Conservation (phyloP, 352 stramenopile genomes). For the Globisporangium ultimum region DNA sequence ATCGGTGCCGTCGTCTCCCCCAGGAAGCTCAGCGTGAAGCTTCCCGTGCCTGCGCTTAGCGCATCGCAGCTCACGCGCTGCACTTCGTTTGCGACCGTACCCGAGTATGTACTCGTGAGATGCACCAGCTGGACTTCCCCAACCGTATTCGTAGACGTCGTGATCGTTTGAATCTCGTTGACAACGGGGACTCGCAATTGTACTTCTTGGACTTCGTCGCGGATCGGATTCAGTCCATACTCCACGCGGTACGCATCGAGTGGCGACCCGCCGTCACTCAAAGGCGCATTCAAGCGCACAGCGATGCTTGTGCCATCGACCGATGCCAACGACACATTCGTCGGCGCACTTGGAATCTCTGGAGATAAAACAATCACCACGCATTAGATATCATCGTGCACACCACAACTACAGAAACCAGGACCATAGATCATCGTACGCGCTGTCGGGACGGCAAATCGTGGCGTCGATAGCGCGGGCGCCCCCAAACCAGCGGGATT, state of each 20-base stretch:
- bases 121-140: constrained; percentile 90
- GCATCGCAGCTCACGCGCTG: constrained; percentile 93
- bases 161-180: constrained; percentile 75
- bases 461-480: constrained; percentile 67
- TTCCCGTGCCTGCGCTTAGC: constrained; percentile 52
- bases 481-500: constrained; percentile 84
- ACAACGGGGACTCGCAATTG: constrained; percentile 51
- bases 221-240: constrained; percentile 78
- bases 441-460: constrained; percentile 83
- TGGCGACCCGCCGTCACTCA: constrained; percentile 79
- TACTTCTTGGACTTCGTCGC: constrained; percentile 81
- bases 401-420: background rate
- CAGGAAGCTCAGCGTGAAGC: constrained; percentile 85
- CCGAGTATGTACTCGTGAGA: constrained; percentile 75
- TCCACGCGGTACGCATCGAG: constrained; percentile 92
- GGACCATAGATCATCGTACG: constrained; percentile 28
- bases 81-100: constrained; percentile 61
- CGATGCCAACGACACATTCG: constrained; percentile 71
- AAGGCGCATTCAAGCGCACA: constrained; percentile 71
- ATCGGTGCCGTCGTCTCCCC: constrained; percentile 90
- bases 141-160: constrained; percentile 52
- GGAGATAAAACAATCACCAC: background rate
- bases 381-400: background rate
- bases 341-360: constrained; percentile 61
- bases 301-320: constrained; percentile 88